Evolutionary conservation across 2,329 filamentous ascomycete genomes (phyloP).

Genomic region (Xylaria arbuscula): DNA sequence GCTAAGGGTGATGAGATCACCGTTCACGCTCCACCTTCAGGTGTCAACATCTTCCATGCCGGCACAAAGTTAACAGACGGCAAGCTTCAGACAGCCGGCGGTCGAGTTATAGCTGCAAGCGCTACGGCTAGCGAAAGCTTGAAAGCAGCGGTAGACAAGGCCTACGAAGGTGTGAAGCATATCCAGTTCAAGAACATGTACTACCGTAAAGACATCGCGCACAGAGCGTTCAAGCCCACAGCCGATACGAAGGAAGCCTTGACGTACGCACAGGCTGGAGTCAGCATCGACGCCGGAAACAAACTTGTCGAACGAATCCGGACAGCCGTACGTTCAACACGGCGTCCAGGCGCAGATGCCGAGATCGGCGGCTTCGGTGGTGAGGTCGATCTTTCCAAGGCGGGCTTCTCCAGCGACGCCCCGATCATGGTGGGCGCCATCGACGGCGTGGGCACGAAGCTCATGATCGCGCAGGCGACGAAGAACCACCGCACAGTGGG

Average conservation of each 20-base stretch:
- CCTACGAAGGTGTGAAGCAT: conserved; percentile 83
- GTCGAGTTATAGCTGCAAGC: conserved; percentile 93
- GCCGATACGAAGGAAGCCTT: conserved; percentile 64
- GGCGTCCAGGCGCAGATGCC: conserved; percentile 86
- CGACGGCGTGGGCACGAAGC: conserved; percentile 95
- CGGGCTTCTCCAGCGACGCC: conserved; percentile 74
- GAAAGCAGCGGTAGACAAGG: conserved; percentile 83
- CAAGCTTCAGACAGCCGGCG: conserved; percentile 80
- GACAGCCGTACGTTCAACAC: conserved; percentile 84
- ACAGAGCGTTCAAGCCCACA: conserved; percentile 71
- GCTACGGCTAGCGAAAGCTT: conserved; percentile 78
- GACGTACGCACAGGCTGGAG: conserved; percentile 93
- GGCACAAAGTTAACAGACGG: conserved; percentile 77
- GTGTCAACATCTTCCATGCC: conserved; percentile 88
- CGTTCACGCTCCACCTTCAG: conserved; percentile 58
- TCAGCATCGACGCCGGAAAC: conserved; percentile 95
- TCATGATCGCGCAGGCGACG: conserved; percentile 93
- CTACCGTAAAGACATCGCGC: conserved; percentile 91
- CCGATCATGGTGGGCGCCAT: conserved; percentile 93
- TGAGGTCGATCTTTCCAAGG: conserved; percentile 79
- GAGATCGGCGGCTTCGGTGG: conserved; percentile 97
- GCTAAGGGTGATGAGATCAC: conserved; percentile 76
- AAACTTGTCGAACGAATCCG: conserved; percentile 93
- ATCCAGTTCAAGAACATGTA: conserved; percentile 92
- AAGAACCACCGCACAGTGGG: conserved; percentile 93